These are phyloP conservation scores for Chytriomyces sp. DNA, from an alignment of 192 early-diverging fungal genomes.

Conservation along the genomic window DNA sequence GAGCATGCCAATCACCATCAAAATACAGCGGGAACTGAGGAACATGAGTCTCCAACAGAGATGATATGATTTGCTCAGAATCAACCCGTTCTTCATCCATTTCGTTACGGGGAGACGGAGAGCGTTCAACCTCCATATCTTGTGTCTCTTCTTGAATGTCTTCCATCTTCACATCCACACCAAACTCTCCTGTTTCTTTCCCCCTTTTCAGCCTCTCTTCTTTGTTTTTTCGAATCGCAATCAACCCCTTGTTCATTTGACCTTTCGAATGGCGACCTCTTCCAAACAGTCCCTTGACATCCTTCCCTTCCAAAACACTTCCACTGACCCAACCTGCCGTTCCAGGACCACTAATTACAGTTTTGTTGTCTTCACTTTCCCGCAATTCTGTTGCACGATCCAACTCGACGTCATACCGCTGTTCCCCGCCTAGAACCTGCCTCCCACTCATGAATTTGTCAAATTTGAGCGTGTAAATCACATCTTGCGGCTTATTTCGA, in stretches of 20 bases:
- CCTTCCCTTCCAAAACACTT: background rate
- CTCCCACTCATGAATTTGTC: slow-evolving; percentile 73
- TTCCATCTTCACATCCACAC: background rate
- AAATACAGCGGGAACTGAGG: background rate
- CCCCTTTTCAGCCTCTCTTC: slow-evolving; percentile 26
- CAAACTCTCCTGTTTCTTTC: background rate
- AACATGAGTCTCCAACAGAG: background rate
- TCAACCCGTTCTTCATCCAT: background rate
- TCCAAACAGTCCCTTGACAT: background rate
- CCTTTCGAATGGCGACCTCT: slow-evolving; percentile 12
- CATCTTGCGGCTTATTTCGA: slow-evolving; percentile 82
- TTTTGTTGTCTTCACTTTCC: background rate
- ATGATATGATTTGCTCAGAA: background rate
- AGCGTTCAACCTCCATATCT: too few species aligned
- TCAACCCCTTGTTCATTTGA: background rate
- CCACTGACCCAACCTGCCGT: slow-evolving; percentile 10
- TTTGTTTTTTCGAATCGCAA: slow-evolving; percentile 26
- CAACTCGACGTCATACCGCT: slow-evolving; percentile 79
- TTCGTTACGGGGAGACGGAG: too few species aligned
- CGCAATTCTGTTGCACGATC: slow-evolving; percentile 79
- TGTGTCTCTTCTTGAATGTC: too few species aligned
- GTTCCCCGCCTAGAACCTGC: slow-evolving; percentile 74
- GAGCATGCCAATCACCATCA: background rate
- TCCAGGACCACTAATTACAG: background rate
- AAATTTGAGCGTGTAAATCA: slow-evolving; percentile 81